phyloP scores from a whole-genome alignment of 148 eudicot species.

The Fagopyrum esculentum region DNA sequence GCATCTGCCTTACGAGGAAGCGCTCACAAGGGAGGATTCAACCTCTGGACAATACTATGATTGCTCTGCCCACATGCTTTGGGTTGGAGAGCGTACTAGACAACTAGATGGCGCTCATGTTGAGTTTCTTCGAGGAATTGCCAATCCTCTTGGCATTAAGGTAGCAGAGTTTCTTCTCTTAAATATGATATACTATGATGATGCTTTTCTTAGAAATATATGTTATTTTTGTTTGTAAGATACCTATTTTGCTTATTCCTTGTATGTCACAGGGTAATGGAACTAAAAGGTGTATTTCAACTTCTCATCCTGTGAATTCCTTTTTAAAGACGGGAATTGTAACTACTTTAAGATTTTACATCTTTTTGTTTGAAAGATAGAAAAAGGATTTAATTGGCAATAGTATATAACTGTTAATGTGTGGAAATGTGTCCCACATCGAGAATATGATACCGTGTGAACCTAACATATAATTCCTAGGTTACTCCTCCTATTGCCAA shows the following conservation, averaged over 20 bases:
- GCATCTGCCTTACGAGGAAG: conserved; percentile 79
- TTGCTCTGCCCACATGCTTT: conserved; percentile 89
- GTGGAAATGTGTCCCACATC: no score
- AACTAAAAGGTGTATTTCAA: neutral
- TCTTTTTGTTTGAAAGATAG: neutral
- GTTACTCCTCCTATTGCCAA: no score
- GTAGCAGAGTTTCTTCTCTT: conserved; percentile 21
- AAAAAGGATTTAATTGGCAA: neutral
- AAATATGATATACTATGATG: neutral
- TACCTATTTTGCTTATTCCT: no score
- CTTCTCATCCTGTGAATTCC: neutral
- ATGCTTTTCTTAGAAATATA: neutral
- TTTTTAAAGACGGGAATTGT: neutral
- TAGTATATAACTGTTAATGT: no score
- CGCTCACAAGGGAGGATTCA: conserved; percentile 81
- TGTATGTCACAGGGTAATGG: neutral
- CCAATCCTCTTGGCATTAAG: conserved; percentile 94
- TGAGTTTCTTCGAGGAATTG: conserved; percentile 83
- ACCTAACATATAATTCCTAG: no score
- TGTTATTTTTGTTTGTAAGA: neutral
- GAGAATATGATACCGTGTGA: no score
- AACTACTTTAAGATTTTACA: neutral
- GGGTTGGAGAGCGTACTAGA: conserved; percentile 94
- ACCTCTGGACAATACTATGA: conserved; percentile 82
- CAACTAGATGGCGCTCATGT: conserved; percentile 96